Conservation (phyloP, 768 basidiomycete genomes). For the Cystobasidium ongulense region DNA sequence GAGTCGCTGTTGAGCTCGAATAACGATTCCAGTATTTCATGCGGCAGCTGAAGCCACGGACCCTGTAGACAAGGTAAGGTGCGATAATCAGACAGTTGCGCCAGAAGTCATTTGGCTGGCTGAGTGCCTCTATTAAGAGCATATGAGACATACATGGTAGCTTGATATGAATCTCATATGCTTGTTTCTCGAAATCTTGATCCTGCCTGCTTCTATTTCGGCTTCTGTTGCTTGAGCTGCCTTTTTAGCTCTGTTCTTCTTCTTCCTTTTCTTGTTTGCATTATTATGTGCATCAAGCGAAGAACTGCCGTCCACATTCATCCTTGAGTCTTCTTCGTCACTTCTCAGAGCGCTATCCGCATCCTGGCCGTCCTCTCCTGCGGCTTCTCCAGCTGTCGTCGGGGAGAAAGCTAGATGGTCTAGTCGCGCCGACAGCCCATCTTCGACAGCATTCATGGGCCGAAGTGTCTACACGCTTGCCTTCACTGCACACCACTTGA, state of each 20-base stretch:
- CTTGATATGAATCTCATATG: constrained; percentile 91
- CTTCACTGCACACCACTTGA: too few relatives aligned
- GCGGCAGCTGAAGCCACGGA: constrained; percentile 80
- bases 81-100: background rate
- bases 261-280: constrained; percentile 26
- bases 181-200: constrained; percentile 85
- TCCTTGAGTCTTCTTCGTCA: background rate
- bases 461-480: too few relatives aligned
- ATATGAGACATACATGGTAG: constrained; percentile 61
- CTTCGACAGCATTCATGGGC: too few relatives aligned
- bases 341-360: too few relatives aligned
- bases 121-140: background rate
- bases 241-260: constrained; percentile 16
- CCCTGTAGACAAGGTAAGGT: constrained; percentile 53
- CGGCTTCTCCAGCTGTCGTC: too few relatives aligned
- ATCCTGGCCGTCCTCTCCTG: too few relatives aligned
- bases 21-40: constrained; percentile 75
- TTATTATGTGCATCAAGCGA: background rate
- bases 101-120: constrained; percentile 1
- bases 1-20: constrained; percentile 67
- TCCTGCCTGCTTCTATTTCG: constrained; percentile 33
- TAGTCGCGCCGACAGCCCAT: background rate
- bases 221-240: background rate
- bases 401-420: background rate
- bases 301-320: background rate